These are phyloP conservation scores for Eremothecium gossypii DNA, from an alignment of 1,139 yeast species.

Conservation along the genomic window DNA sequence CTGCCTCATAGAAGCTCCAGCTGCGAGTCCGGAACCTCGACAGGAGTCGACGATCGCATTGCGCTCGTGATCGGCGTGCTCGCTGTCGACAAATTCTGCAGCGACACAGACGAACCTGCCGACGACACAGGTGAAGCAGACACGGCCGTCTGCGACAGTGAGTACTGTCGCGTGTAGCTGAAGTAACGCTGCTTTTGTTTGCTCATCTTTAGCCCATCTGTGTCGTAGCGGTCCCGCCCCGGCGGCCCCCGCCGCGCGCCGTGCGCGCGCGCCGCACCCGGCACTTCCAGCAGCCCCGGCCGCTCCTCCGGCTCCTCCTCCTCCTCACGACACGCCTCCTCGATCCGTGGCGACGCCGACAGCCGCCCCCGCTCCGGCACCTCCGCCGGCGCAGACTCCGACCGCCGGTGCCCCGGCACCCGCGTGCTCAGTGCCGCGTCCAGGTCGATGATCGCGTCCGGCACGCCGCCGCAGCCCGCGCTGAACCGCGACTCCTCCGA, in stretches of 20 bases:
- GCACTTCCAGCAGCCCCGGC: too few relatives aligned
- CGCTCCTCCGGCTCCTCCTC: neutral
- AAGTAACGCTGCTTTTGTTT: constrained; percentile 28
- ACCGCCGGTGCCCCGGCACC: constrained; percentile 35
- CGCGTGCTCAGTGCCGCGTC: constrained; percentile 42
- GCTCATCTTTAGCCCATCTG: constrained; percentile 20
- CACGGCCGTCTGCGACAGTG: neutral
- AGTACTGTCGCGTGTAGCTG: constrained; percentile 22
- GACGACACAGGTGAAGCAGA: neutral
- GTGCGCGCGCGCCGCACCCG: too few relatives aligned
- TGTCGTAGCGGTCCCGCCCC: constrained; percentile 10
- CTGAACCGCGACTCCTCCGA: constrained; percentile 28
- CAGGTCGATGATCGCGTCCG: constrained; percentile 55
- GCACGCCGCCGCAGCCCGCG: constrained; percentile 34
- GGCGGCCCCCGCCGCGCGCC: too few relatives aligned
- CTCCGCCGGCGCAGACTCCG: constrained; percentile 43
- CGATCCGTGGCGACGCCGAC: neutral
- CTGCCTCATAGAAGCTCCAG: too few relatives aligned
- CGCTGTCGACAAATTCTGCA: neutral
- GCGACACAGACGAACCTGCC: neutral
- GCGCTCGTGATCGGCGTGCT: neutral
- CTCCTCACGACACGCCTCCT: neutral
- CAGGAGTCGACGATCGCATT: neutral
- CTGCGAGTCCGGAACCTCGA: too few relatives aligned
- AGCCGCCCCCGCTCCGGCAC: constrained; percentile 20